These are phyloP conservation scores for Naganishia randhawae DNA, from an alignment of 768 basidiomycete genomes.

Conservation along the genomic window DNA sequence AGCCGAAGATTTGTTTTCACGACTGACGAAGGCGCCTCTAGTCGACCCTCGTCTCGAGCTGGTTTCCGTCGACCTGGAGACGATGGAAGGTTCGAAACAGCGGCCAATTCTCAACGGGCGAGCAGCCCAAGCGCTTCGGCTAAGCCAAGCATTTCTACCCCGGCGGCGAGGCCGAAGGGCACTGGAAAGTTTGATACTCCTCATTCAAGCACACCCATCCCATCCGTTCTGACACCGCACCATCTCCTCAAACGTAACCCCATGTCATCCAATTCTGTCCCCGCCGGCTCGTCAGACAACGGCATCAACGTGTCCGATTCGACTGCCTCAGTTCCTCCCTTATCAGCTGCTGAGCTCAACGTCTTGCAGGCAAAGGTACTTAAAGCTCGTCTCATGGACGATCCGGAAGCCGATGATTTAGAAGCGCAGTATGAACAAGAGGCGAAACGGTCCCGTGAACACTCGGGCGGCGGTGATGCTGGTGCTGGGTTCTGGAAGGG, in stretches of 20 bases:
- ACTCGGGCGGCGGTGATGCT: constrained; percentile 32
- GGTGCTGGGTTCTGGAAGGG: constrained; percentile 52
- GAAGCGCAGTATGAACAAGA: constrained; percentile 83
- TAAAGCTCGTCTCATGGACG: constrained; percentile 79
- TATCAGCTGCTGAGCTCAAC: constrained; percentile 63
- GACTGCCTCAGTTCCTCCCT: constrained; percentile 41
- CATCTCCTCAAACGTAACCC: constrained; percentile 39
- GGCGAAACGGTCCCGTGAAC: constrained; percentile 52
- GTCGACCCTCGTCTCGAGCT: constrained; percentile 71
- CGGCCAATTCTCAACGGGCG: constrained; percentile 36
- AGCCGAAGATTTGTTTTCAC: constrained; percentile 51
- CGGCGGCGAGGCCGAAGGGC: constrained; percentile 2
- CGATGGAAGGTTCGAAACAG: constrained; percentile 27
- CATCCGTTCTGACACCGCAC: constrained; percentile 80
- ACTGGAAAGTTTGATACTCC: constrained; percentile 29
- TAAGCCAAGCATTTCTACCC: constrained; percentile 26
- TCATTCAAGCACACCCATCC: constrained; percentile 67
- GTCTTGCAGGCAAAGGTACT: constrained; percentile 88
- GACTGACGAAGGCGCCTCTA: constrained; percentile 49
- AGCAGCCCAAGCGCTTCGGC: constrained; percentile 30
- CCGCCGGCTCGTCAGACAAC: not conserved
- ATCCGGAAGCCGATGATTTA: constrained; percentile 69
- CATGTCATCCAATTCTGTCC: constrained; percentile 18
- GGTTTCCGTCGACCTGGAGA: constrained; percentile 82
- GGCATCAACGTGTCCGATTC: constrained; percentile 27